Conservation (phyloP, 352 stramenopile genomes). For the Pythium dissotocum region DNA sequence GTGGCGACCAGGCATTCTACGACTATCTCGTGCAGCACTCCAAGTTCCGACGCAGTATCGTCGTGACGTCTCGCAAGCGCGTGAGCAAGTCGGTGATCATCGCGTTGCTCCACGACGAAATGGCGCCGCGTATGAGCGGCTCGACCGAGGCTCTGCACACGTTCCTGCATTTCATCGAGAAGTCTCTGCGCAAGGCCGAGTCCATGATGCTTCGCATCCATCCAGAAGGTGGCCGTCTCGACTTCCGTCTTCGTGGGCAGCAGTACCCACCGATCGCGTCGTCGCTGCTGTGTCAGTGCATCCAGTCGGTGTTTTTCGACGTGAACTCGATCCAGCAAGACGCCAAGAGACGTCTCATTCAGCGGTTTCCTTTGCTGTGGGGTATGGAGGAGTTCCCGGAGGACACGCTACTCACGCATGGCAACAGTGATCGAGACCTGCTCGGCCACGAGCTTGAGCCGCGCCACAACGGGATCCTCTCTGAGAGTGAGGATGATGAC, state of each 20-base stretch:
- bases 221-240: constrained; percentile 54
- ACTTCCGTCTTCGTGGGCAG: constrained; percentile 68
- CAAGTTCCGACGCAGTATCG: constrained; percentile 73
- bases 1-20: constrained; percentile 80
- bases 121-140: constrained; percentile 64
- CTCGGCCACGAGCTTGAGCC: constrained; percentile 8
- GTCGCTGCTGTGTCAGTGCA: constrained; percentile 58
- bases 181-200: constrained; percentile 80
- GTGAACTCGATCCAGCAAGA: constrained; percentile 81
- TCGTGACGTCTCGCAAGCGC: constrained; percentile 75
- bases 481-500: constrained; percentile 32
- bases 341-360: constrained; percentile 70
- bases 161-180: constrained; percentile 78
- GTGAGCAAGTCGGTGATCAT: constrained; percentile 75
- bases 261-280: constrained; percentile 75
- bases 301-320: constrained; percentile 80
- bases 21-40: constrained; percentile 55
- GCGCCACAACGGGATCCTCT: constrained; percentile 1
- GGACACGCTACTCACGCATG: constrained; percentile 53
- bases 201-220: constrained; percentile 76
- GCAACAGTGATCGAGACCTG: constrained; percentile 16
- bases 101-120: constrained; percentile 65
- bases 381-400: constrained; percentile 53
- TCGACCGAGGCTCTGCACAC: constrained; percentile 51
- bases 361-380: constrained; percentile 75